Conservation (phyloP, 176 grass and related monocot species). For the Aegilops bicornis region DNA sequence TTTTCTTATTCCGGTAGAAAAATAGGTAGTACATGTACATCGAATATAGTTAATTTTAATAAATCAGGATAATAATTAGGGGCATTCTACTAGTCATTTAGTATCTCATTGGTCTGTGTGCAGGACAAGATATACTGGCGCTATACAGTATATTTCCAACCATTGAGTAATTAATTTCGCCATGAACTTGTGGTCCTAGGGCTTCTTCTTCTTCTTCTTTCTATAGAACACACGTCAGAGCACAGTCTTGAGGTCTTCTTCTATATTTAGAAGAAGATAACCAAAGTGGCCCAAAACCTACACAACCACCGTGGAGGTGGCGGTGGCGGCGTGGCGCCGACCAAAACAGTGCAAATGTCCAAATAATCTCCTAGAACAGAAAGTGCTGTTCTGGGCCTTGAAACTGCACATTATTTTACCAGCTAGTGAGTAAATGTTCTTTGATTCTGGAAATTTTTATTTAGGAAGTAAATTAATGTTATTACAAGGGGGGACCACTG, state of each 20-base stretch:
- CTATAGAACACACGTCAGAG: not conserved
- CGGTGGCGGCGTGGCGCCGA: not conserved
- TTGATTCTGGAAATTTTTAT: not conserved
- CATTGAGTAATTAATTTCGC: not conserved
- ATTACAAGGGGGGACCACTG: not conserved
- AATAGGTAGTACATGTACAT: not conserved
- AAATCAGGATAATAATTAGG: constrained; percentile 8
- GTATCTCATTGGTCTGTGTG: not conserved
- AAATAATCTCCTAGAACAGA: not conserved
- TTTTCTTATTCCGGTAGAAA: not conserved
- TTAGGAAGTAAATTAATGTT: not conserved
- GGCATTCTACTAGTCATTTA: not conserved
- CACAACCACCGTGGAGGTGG: not conserved
- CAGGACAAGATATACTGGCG: not conserved
- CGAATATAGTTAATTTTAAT: not conserved
- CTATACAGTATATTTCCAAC: not conserved
- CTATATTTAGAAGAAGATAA: not conserved
- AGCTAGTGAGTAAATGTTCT: not conserved
- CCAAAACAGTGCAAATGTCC: not conserved
- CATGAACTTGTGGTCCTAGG: constrained; percentile 10
- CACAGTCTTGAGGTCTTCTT: constrained; percentile 1
- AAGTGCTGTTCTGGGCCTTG: not conserved
- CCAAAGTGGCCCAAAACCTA: not conserved
- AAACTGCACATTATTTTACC: not conserved
- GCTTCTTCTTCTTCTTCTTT: not conserved